phyloP scores from a whole-genome alignment of 352 stramenopile species.

The Globisporangium mamillatum region DNA sequence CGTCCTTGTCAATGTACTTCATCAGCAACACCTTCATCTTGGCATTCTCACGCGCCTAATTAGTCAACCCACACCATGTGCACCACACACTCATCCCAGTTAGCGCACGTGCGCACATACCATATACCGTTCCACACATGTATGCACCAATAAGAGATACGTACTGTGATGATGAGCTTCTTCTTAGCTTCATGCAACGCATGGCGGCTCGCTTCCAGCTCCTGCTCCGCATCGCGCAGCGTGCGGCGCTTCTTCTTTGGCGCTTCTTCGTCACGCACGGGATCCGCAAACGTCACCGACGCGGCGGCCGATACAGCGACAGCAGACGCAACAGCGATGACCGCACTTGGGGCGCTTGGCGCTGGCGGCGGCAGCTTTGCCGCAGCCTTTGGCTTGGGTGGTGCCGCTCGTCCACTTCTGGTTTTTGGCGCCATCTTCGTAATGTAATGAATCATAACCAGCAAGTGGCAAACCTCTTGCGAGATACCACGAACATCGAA shows the following conservation, averaged over 20 bases:
- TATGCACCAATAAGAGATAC: not conserved
- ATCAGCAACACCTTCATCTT: slow-evolving; percentile 86
- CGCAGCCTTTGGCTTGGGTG: not conserved
- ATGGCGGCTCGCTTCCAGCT: slow-evolving; percentile 44
- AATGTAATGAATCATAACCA: not conserved
- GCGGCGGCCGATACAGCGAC: not conserved
- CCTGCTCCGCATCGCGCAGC: slow-evolving; percentile 61
- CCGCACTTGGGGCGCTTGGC: not conserved
- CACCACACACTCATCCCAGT: not conserved
- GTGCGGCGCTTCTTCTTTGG: slow-evolving; percentile 69
- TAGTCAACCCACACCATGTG: not conserved
- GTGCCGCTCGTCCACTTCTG: not conserved
- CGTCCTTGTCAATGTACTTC: slow-evolving; percentile 86
- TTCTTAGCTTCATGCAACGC: slow-evolving; percentile 54
- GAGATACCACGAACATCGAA: too few relatives aligned
- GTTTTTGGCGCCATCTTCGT: slow-evolving; percentile 12
- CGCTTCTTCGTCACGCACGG: slow-evolving; percentile 20
- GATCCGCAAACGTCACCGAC: not conserved
- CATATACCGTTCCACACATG: not conserved
- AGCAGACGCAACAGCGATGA: not conserved
- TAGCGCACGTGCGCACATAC: not conserved
- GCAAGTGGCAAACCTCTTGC: too few relatives aligned
- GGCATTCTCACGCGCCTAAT: slow-evolving; percentile 73
- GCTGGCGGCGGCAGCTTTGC: slow-evolving; percentile 2
- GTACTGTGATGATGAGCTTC: slow-evolving; percentile 66